Evolutionary conservation across 2,329 filamentous ascomycete species (phyloP), one percentile per base, ranked within the genome.

Genomic region (Parastagonospora avenae): DNA sequence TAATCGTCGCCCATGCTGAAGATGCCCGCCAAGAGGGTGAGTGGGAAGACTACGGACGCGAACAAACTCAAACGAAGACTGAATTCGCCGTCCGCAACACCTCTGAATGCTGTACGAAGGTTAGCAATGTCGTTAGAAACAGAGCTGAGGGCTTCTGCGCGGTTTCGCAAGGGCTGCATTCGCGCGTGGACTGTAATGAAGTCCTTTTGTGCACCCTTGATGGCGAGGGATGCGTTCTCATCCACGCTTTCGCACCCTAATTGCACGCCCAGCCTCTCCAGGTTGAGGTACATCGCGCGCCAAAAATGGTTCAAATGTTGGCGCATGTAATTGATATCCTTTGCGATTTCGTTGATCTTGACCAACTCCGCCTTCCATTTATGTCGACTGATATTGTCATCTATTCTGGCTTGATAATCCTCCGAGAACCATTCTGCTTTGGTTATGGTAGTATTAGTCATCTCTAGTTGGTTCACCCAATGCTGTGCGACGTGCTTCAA

Each of bases 271-370:
- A 63, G 36, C 11, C 52, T 48, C 37, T 63, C 60, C 10, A 63
- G 48, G 27, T 60, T 62, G 2, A 60, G 44, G 1, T 50, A 57
- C 37, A 63, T 55, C 2, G 55, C 59, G 14, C 49, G 50, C 36
- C 54, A 51, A 16, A 62, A 62, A 33, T 55, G 53, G 36, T 50
- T 54, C 50, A 64, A 39, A 9, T 60, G 56, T 8, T 57, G 46
- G 7, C 54, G 53, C 48, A 56, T 55, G 44, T 54, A 56, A 9
- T 62, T 63, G 44, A 64, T 59, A 42, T 57, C 54, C 37, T 53
- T 55, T 1, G 48, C 50, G 8, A 54, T 53, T 4, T 52, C 35
- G 1, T 56, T 50, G 11, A 64, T 50, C 4, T 49, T 39, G 15
- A 37, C 24, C n/a, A 64, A 48, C 15, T 61, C 55, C 2, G 24